phyloP scores from a whole-genome alignment of 2,329 filamentous ascomycete genomes.

The Cercospora sp. region DNA sequence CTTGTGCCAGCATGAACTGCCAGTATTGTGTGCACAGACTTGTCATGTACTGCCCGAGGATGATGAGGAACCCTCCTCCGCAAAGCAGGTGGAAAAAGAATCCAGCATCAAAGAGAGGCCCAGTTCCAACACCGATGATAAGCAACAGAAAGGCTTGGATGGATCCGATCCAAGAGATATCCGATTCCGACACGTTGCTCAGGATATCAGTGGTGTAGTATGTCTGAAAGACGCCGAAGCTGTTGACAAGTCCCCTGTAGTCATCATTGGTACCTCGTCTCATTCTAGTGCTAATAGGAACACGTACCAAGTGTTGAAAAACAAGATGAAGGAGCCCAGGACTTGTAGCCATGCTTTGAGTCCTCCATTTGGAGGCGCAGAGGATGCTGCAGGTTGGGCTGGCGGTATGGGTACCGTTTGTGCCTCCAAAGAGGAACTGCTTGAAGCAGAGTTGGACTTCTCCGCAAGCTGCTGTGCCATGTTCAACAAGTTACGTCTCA shows the following conservation, averaged over 20 bases:
- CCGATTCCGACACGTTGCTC: not conserved
- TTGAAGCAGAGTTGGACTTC: too few species aligned
- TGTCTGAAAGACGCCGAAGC: constrained; percentile 49
- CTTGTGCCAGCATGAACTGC: constrained; percentile 19
- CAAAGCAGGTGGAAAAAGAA: constrained; percentile 13
- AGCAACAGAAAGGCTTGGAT: constrained; percentile 54
- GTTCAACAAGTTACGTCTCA: too few species aligned
- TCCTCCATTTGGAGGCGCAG: constrained; percentile 44
- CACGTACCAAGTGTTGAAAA: constrained; percentile 47
- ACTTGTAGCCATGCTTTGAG: constrained; percentile 50
- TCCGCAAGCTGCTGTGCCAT: too few species aligned
- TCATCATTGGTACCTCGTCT: not conserved
- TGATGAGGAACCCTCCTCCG: constrained; percentile 10
- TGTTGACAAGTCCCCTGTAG: constrained; percentile 35
- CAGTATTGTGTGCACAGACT: constrained; percentile 14
- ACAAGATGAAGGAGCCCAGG: constrained; percentile 46
- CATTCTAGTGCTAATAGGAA: not conserved
- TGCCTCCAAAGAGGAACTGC: too few species aligned
- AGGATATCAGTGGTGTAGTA: constrained; percentile 43
- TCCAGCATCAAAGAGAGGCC: constrained; percentile 19
- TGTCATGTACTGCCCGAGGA: constrained; percentile 20
- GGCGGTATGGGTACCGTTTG: too few species aligned
- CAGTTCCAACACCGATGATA: constrained; percentile 34
- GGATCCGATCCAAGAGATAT: constrained; percentile 55
- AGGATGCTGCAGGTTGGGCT: not conserved